Percentiles rank a stretch among this genome's conserved stretches.
These are phyloP conservation scores for Saccharomyces hybrid DNA, from an alignment of 1,139 yeast species.

Conservation along the genomic window DNA sequence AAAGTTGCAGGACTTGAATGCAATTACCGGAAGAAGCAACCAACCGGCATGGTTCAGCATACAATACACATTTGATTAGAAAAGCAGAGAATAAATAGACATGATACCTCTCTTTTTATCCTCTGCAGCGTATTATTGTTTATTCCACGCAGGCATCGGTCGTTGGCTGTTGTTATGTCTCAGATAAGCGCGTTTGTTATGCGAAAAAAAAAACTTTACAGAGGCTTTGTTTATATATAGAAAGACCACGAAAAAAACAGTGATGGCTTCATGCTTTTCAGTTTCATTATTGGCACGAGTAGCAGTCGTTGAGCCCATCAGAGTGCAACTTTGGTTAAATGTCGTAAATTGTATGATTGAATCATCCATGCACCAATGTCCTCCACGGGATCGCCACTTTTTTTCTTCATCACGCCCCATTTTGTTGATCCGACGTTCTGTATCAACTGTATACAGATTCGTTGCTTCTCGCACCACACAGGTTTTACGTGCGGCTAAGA, in stretches of 20 bases:
- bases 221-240: conserved; percentile 1
- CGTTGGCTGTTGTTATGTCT: neutral
- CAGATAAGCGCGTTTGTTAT: neutral
- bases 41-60: neutral
- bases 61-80: neutral
- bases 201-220: conserved; percentile 1
- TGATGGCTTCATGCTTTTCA: neutral
- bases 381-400: neutral
- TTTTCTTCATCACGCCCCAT: neutral
- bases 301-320: conserved; percentile 1
- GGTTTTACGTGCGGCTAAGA: neutral
- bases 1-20: neutral
- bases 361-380: neutral
- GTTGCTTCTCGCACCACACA: neutral
- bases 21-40: neutral
- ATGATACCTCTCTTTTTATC: neutral
- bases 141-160: neutral
- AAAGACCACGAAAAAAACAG: neutral
- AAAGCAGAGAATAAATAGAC: neutral
- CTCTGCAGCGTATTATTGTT: neutral
- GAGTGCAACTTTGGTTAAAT: neutral
- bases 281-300: neutral
- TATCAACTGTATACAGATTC: neutral
- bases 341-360: neutral
- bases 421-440: neutral